A percentile compares a stretch with the other conserved stretches of the same genome.
These are phyloP conservation scores for Pterocarpus santalinus DNA, from an alignment of 306 rosid species.

Conservation along the genomic window DNA sequence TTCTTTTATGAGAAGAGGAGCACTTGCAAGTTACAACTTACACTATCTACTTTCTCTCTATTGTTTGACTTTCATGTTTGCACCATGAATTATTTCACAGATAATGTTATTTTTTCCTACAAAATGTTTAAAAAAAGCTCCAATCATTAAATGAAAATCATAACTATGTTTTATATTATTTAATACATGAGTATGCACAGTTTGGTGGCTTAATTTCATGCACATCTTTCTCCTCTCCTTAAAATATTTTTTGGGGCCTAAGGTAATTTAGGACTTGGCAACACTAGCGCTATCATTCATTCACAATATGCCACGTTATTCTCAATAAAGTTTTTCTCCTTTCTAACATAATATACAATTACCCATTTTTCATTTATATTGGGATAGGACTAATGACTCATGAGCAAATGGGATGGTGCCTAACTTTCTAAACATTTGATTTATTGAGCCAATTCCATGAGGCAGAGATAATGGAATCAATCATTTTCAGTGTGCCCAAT, in stretches of 20 bases:
- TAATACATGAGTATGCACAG: not conserved
- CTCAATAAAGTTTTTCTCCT: not conserved
- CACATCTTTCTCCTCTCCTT: not conserved
- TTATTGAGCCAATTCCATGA: conserved; percentile 23
- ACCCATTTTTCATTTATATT: not conserved
- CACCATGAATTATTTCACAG: conserved; percentile 43
- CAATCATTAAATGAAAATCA: conserved; percentile 40
- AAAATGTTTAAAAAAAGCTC: not conserved
- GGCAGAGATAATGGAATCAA: conserved; percentile 34
- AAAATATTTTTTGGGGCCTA: conserved; percentile 7
- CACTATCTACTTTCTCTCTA: conserved; percentile 44
- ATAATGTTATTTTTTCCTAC: conserved; percentile 40
- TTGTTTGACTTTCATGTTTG: conserved; percentile 54
- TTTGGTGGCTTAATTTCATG: conserved; percentile 31
- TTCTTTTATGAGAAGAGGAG: conserved; percentile 35
- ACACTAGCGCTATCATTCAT: conserved; percentile 11
- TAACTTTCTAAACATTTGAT: conserved; percentile 39
- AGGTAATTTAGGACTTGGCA: conserved; percentile 28
- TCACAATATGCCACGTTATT: conserved; percentile 46
- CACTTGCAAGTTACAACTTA: conserved; percentile 43
- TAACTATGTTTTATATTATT: conserved; percentile 23
- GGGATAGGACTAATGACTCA: conserved; percentile 40
- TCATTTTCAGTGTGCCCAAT: conserved; percentile 40
- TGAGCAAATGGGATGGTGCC: conserved; percentile 42
- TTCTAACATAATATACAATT: not conserved